These are phyloP conservation scores for Fraxinus cuspidata DNA, from an alignment of 257 asterid genomes.

Conservation along the genomic window DNA sequence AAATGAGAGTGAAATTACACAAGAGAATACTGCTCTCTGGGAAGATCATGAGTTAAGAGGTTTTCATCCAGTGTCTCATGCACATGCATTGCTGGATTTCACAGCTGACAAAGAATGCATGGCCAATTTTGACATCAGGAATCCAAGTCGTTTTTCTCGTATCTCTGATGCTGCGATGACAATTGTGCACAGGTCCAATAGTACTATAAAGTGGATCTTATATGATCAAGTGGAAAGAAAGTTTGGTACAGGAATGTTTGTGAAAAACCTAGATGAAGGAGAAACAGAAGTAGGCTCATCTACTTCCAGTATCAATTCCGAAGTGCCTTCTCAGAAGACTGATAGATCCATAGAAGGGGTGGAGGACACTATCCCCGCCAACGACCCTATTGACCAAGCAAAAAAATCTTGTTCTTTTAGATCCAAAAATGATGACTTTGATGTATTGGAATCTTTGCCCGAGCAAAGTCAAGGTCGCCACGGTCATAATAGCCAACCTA, in stretches of 20 bases:
- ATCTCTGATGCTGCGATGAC: conserved; percentile 33
- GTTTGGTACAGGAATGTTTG: conserved; percentile 18
- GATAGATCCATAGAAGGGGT: conserved; percentile 15
- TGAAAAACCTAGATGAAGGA: conserved; percentile 15
- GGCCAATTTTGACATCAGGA: conserved; percentile 14
- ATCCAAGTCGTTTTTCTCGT: conserved; percentile 30
- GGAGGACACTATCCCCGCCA: neutral
- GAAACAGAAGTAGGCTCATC: conserved; percentile 12
- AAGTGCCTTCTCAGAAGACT: conserved; percentile 14
- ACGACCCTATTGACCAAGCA: neutral
- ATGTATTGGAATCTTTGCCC: neutral
- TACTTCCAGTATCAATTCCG: neutral
- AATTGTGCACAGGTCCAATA: conserved; percentile 24
- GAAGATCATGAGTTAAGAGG: conserved; percentile 56
- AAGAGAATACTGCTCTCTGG: conserved; percentile 41
- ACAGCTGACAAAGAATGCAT: conserved; percentile 32
- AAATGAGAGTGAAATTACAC: conserved; percentile 22
- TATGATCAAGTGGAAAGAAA: conserved; percentile 27
- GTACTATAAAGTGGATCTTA: conserved; percentile 29
- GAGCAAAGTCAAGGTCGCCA: conserved; percentile 12
- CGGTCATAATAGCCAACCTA: conserved; percentile 9
- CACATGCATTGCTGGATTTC: conserved; percentile 39
- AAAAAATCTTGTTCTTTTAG: neutral
- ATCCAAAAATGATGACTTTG: neutral
- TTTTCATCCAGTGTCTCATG: conserved; percentile 39